phyloP scores from a whole-genome alignment of 176 grass and related monocot genomes.

The Tillandsia leiboldiana region DNA sequence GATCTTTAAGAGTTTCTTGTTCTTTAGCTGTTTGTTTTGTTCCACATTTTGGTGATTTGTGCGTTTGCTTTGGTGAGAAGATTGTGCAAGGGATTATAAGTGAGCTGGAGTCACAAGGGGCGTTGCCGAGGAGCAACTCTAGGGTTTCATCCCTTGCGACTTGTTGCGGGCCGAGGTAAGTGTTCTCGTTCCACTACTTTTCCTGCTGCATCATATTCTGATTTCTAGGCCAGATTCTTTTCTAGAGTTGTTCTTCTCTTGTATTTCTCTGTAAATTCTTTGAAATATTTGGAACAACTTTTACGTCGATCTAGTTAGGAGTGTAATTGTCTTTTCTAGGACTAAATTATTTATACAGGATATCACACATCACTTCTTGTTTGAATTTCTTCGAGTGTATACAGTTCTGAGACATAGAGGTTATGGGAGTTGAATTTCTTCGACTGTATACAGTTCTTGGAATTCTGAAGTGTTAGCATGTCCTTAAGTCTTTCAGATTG shows the following conservation, averaged over 20 bases:
- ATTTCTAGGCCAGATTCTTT: not conserved
- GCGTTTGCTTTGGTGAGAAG: conserved; percentile 28
- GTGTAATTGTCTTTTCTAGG: too few species aligned
- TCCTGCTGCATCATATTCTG: not conserved
- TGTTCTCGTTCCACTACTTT: conserved; percentile 8
- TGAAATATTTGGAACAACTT: too few species aligned
- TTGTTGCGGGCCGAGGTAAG: conserved; percentile 90
- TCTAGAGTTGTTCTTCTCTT: not conserved
- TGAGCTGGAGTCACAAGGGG: conserved; percentile 92
- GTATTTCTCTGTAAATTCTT: too few species aligned
- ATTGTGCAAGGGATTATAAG: conserved; percentile 99
- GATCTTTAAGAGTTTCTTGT: conserved; percentile 12
- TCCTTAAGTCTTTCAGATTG: too few species aligned
- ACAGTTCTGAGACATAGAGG: too few species aligned
- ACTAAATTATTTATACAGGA: too few species aligned
- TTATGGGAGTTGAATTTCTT: too few species aligned
- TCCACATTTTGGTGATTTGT: conserved; percentile 5
- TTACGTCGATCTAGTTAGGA: too few species aligned
- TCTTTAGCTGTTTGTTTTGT: not conserved
- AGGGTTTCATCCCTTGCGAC: conserved; percentile 96
- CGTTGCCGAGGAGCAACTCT: conserved; percentile 90
- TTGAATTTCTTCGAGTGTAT: too few species aligned
- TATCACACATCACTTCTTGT: too few species aligned
- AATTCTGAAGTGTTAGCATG: too few species aligned
- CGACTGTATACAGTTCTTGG: too few species aligned